A percentile compares a stretch with the other conserved stretches of the same genome.
phyloP scores from a whole-genome alignment of 495 filamentous ascomycete genomes.

The Emericellopsis terricola region DNA sequence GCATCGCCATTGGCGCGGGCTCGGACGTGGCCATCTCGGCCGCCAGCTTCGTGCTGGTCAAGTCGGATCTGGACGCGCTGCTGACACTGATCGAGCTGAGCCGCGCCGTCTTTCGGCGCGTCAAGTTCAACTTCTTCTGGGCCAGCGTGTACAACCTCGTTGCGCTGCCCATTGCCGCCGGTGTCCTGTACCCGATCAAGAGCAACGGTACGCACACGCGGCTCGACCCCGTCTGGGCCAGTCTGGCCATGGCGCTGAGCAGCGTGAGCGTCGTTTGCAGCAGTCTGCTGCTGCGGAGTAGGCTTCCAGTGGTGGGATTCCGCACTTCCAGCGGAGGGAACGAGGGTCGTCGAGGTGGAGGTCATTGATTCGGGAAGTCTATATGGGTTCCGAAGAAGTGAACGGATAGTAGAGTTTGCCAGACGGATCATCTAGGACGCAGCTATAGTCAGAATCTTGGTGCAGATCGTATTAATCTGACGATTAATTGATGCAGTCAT shows the following conservation, averaged over 20 bases:
- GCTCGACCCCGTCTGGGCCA: constrained; percentile 70
- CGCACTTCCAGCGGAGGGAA: too few relatives aligned
- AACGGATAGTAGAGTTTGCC: too few relatives aligned
- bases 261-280: constrained; percentile 66
- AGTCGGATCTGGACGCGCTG: constrained; percentile 48
- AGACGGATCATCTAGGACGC: too few relatives aligned
- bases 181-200: constrained; percentile 54
- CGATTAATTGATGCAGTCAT: too few relatives aligned
- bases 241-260: constrained; percentile 72
- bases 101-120: constrained; percentile 51
- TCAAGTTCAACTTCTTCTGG: constrained; percentile 81
- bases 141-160: constrained; percentile 70
- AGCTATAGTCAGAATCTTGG: too few relatives aligned
- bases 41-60: constrained; percentile 72
- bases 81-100: constrained; percentile 58
- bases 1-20: constrained; percentile 69
- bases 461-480: too few relatives aligned
- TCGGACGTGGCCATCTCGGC: constrained; percentile 72
- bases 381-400: constrained; percentile 2
- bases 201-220: constrained; percentile 28
- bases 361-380: too few relatives aligned
- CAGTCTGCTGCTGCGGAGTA: constrained; percentile 43
- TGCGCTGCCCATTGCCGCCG: constrained; percentile 70
- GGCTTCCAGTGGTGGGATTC: constrained; percentile 29
- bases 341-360: not conserved